phyloP scores from a whole-genome alignment of 176 grass and related monocot species.

The Avena insularis region DNA sequence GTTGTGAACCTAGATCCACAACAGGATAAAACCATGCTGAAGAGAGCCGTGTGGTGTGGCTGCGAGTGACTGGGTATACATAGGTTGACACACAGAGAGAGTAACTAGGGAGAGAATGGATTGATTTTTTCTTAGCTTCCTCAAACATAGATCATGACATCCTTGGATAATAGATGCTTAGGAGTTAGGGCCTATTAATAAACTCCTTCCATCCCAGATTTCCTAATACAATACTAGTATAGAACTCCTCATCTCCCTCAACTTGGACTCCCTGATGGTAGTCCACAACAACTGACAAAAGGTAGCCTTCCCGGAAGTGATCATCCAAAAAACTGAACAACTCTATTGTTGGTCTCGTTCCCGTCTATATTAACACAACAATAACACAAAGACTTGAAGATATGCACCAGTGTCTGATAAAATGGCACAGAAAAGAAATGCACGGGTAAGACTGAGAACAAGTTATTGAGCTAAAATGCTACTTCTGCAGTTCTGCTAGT shows the following conservation, averaged over 20 bases:
- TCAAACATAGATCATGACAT: background rate
- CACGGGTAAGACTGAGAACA: background rate
- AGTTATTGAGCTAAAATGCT: background rate
- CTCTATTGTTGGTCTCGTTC: background rate
- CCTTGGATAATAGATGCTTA: slow-evolving; percentile 5
- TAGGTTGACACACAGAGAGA: slow-evolving; percentile 14
- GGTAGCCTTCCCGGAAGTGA: background rate
- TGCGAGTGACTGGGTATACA: background rate
- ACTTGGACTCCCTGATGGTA: background rate
- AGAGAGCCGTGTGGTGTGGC: background rate
- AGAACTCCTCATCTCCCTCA: background rate
- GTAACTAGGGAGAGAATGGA: background rate
- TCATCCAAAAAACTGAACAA: background rate
- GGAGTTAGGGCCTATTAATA: background rate
- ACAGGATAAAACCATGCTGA: background rate
- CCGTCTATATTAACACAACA: background rate
- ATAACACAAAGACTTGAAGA: background rate
- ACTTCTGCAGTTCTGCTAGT: slow-evolving; percentile 21
- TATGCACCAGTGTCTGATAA: slow-evolving; percentile 1
- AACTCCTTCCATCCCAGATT: slow-evolving; percentile 1
- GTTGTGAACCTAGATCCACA: slow-evolving; percentile 9
- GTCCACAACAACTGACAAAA: background rate
- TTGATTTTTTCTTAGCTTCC: background rate
- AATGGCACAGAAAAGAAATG: slow-evolving; percentile 4
- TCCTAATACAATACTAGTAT: background rate